Base-by-base conservation (phyloP, 345 rosid genomes). In the Zanthoxylum bungeanum region DNA sequence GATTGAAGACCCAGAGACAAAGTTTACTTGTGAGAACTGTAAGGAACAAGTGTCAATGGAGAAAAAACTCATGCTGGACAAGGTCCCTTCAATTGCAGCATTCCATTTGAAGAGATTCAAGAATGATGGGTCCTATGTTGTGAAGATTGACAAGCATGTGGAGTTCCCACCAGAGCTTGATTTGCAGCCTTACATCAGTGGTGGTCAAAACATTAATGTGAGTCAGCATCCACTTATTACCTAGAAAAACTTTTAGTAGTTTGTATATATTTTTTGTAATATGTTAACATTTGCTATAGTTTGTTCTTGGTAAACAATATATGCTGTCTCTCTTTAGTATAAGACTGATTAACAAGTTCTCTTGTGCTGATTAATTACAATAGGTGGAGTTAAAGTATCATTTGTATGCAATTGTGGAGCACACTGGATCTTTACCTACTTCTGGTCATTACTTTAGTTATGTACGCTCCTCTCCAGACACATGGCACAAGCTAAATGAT, bases 101-200 rank as follows among this genome's bases (percentile, higher is more conserved):
- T 84, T 96, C 67, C 96, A 89, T 78, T 79, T 96, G 67, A 96
- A 96, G 82, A 89, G 97, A 78, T 96, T 96, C 85, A 93, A 93
- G 78, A 83, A 68, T 57, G 87, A 86, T 76, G 97, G 95, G n/a
- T 27, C 37, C 14, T 78, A 9, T 65, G 79, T 89, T 76, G 88
- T 85, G 75, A 96, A 96, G 85, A 86, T 91, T 56, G 85, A 77
- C 72, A 88, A 96, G 57, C 96, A 80, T 66, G 86, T 96, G n/a
- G 61, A 64, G 60, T 86, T 89, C 68, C 99, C 99, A 10, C 75
- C 91, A 70, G 93, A 89, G 85, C 64, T 96, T 71, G 96, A 96
- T 79, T 80, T 96, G 79, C 72, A 59, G 76, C 96, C 96, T 64
- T 96, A 85, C 76, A 82, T 81, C 73, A 69, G 21, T 53, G 52